Conservation (phyloP, 805 yeast genomes). For the Yamadazyma philogaea region DNA sequence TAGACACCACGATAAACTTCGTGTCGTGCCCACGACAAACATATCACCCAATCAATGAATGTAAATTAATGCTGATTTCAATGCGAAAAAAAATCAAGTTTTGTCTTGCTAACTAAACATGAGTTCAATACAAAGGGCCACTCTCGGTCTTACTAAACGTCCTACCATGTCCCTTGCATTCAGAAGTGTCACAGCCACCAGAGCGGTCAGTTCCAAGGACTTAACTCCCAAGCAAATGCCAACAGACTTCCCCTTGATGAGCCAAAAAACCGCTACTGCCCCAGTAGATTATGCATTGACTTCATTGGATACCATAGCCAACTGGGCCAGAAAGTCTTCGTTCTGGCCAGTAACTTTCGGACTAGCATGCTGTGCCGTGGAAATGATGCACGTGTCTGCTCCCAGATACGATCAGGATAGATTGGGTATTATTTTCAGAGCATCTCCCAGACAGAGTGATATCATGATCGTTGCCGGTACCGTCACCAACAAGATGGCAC, state of each 20-base stretch:
- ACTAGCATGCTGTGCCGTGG: conserved; percentile 90
- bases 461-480: conserved; percentile 92
- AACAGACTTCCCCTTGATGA: conserved; percentile 67
- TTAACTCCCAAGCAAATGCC: conserved; percentile 54
- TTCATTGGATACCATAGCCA: conserved; percentile 74
- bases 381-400: conserved; percentile 91
- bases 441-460: conserved; percentile 90
- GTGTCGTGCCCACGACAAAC: conserved; percentile 2
- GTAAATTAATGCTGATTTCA: conserved; percentile 35
- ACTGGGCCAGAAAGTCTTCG: conserved; percentile 89
- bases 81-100: conserved; percentile 5
- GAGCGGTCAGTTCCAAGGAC: conserved; percentile 26
- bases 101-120: conserved; percentile 13
- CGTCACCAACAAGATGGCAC: conserved; percentile 89
- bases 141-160: conserved; percentile 20
- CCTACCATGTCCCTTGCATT: conserved; percentile 8
- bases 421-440: conserved; percentile 88
- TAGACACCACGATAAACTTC: not conserved
- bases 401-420: conserved; percentile 92
- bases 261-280: conserved; percentile 51
- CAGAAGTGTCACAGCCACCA: conserved; percentile 6
- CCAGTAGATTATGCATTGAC: conserved; percentile 80
- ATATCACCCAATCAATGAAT: conserved; percentile 29
- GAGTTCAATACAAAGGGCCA: conserved; percentile 28
- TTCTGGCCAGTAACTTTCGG: conserved; percentile 95